Conservation (phyloP, 2,329 filamentous ascomycete species). For the Ophiosphaerella narmari region DNA sequence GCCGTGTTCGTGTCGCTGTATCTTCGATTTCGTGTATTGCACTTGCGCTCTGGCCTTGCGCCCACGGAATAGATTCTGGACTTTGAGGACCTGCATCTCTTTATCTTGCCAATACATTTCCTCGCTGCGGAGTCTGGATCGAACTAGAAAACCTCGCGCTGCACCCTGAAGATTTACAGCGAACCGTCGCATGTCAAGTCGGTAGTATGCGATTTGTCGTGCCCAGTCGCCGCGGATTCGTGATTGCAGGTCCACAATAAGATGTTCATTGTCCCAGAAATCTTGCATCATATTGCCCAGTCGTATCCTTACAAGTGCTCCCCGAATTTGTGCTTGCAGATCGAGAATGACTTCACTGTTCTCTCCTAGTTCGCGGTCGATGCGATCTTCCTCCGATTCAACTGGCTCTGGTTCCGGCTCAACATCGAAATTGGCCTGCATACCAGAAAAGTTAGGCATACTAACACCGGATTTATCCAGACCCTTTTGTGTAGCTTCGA, state of each 20-base stretch:
- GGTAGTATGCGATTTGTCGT: conserved; percentile 80
- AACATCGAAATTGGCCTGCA: conserved; percentile 93
- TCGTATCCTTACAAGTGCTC: conserved; percentile 75
- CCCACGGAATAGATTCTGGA: conserved; percentile 82
- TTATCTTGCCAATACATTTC: conserved; percentile 71
- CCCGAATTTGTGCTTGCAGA: conserved; percentile 84
- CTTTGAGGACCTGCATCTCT: conserved; percentile 72
- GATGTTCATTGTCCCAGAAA: conserved; percentile 83
- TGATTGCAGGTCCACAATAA: conserved; percentile 80
- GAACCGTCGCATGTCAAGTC: conserved; percentile 80
- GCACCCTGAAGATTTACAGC: conserved; percentile 79
- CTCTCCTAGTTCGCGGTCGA: conserved; percentile 79
- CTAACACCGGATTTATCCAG: conserved; percentile 92
- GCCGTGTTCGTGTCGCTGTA: conserved; percentile 52
- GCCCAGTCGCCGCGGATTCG: conserved; percentile 86
- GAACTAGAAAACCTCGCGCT: conserved; percentile 74
- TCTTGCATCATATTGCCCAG: conserved; percentile 84
- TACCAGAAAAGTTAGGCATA: conserved; percentile 97
- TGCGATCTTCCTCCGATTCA: conserved; percentile 88
- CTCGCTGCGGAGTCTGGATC: conserved; percentile 65
- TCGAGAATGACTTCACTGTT: conserved; percentile 74
- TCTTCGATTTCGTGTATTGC: conserved; percentile 53
- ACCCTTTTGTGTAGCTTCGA: conserved; percentile 95
- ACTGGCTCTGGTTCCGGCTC: conserved; percentile 76
- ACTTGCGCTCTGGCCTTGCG: conserved; percentile 57